Evolutionary conservation across 169 alveolate species (phyloP), one percentile per base, ranked within the genome.

Genomic region (Plasmodium chabaudi): DNA sequence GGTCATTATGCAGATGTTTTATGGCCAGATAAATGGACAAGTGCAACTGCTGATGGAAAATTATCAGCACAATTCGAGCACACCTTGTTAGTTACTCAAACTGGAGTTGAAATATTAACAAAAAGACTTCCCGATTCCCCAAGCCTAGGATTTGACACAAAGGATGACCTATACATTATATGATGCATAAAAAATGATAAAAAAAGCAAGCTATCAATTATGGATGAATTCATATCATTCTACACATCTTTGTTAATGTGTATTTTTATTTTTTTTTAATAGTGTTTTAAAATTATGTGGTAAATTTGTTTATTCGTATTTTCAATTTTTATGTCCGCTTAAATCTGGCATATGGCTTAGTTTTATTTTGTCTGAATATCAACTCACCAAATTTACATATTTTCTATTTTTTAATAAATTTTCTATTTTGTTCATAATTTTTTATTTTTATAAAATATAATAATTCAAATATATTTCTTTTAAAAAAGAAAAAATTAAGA

Each of bases 21-120:
- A 27, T 99, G 99, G 99, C 99, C 99, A 13, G 99, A 99, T 90
- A 95, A 96, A 55, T 99, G 99, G 99, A 99, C 99, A n/a, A 97
- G 99, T 7, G 98, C 94, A 70, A 97, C 99, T 0, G 79, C 90
- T 6, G 99, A 97, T 92, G 99, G 98, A 46, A 92, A 88, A 92
- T 94, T 99, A 72, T 97, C 99, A 5, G 99, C 99, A 9, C 99
- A 98, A 93, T 99, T 99, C 93, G 99, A 99, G 92, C 99, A 99
- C 91, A 98, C 99, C 13, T 70, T 98, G 59, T 94, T 98, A 47
- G 96, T 98, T 56, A 98, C 99, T 6, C 98, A 97, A 19, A 95
- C 92, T 46, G 99, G 99, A 15, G 98, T 94, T 63, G 99, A 98
- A 88, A 94, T 98, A 21, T 95, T 99, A 25, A 98, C 99, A 44